Base-by-base conservation (phyloP, 139 green algal species). In the Micromonas pusilla region DNA sequence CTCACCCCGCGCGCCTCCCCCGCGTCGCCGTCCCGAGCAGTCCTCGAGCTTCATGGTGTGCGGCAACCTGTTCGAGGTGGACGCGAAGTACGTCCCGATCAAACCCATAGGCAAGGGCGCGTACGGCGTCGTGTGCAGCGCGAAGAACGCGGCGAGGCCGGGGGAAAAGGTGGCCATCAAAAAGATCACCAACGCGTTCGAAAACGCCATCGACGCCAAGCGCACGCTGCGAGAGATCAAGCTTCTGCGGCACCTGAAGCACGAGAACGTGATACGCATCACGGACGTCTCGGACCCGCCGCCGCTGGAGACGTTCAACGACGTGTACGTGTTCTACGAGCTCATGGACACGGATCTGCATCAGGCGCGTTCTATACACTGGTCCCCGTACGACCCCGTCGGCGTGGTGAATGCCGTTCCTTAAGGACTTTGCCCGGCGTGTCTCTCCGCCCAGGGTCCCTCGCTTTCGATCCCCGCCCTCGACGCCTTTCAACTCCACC, bases 331-430 rank as follows among this genome's bases (percentile, higher is more conserved):
- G 33, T 75, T 89, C 45, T 90, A 90, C 77, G 86, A 90, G 77
- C 79, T 90, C 2, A 90, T 90, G 86, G 86, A 90, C 76, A 90
- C 86, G 1, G 86, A 90, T 71, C 79, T 90, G 73, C 82, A 90
- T 73, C 86, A n/a, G n/a, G n/a, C n/a, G n/a, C n/a, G n/a, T n/a
- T n/a, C n/a, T n/a, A n/a, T n/a, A n/a, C n/a, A n/a, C n/a, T n/a
- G n/a, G n/a, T n/a, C n/a, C n/a, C n/a, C n/a, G n/a, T n/a, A n/a
- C n/a, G n/a, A n/a, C n/a, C n/a, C n/a, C n/a, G n/a, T n/a, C n/a
- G n/a, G n/a, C n/a, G n/a, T n/a, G n/a, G n/a, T n/a, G n/a, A n/a
- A n/a, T n/a, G n/a, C n/a, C n/a, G n/a, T n/a, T n/a, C n/a, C n/a
- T n/a, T n/a, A n/a, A n/a, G n/a, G n/a, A n/a, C n/a, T n/a, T n/a